Base-by-base conservation (phyloP, 257 asterid species). In the Primulina eburnea region DNA sequence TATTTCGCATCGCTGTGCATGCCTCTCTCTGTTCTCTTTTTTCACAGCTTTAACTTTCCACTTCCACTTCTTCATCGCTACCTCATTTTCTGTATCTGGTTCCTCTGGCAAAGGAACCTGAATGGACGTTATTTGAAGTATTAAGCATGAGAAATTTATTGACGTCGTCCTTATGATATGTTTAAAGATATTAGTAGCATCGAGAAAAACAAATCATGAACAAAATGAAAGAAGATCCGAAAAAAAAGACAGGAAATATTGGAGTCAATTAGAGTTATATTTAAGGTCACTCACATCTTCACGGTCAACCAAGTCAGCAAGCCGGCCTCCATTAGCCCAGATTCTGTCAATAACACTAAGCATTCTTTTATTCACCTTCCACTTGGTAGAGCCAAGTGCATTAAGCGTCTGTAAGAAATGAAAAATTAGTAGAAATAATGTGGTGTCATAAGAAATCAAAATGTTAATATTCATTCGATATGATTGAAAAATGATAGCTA, bases 301-400 rank as follows among this genome's bases (percentile, higher is more conserved):
- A 70, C 95, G 85, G 77, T 91, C 97, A 53, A 94, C 96, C 84
- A 94, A 81, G 75, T 86, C 97, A 14, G 95, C 99, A 70, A 94
- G 78, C 59, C 86, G 80, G 11, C 97, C 97, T 57, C 97, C 97
- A 76, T 78, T 82, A 67, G 96, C 89, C 99, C 99, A 94, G 73
- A 94, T 84, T 80, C 99, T 84, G 78, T 91, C 97, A 37, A 94
- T 73, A 35, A 89, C 79, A 77, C 88, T 76, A 68, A 94, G 85
- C 65, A 91, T 78, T 84, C 87, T 89, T 80, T 85, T 94, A 82
- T 91, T 94, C 73, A 91, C 85, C 89, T 87, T 89, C 99, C 99
- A 94, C 76, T 88, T 94, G 60, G 97, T 91, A 78, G 76, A 84
- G 60, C 99, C 97, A 65, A 94, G 97, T 11, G 95, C 87, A 77